These are phyloP conservation scores for Cadophora sp. DNA, from an alignment of 2,329 filamentous ascomycete genomes.

Conservation along the genomic window DNA sequence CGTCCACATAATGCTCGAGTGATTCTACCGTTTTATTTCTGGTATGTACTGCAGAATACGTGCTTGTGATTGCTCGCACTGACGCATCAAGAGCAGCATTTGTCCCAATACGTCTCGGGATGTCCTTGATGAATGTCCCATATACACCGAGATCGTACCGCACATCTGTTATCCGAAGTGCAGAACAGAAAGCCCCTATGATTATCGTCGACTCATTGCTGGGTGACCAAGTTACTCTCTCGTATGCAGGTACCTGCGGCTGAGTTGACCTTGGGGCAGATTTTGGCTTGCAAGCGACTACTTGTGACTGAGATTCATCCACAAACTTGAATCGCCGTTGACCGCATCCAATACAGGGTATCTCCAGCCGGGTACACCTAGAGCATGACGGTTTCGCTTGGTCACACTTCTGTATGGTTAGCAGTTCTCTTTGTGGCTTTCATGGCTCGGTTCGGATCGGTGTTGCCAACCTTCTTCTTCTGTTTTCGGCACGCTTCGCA, in stretches of 20 bases:
- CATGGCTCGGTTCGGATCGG: neutral
- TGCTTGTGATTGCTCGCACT: neutral
- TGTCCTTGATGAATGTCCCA: conserved; percentile 52
- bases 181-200: conserved; percentile 37
- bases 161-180: conserved; percentile 50
- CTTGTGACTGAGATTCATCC: conserved; percentile 13
- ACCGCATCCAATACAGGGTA: conserved; percentile 1
- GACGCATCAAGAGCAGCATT: conserved; percentile 49
- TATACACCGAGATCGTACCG: conserved; percentile 56
- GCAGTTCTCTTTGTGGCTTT: neutral
- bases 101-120: conserved; percentile 53
- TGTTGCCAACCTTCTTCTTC: conserved; percentile 18
- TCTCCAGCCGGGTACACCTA: conserved; percentile 12
- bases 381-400: conserved; percentile 10
- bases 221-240: conserved; percentile 32
- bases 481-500: conserved; percentile 17
- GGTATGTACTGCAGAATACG: conserved; percentile 1
- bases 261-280: neutral
- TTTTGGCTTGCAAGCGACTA: neutral
- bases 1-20: conserved; percentile 5
- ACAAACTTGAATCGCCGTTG: conserved; percentile 16
- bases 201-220: conserved; percentile 43
- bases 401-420: conserved; percentile 11
- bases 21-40: conserved; percentile 8
- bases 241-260: neutral